phyloP scores from a whole-genome alignment of 192 early-diverging fungal genomes.

The Irineochytrium annulatum region DNA sequence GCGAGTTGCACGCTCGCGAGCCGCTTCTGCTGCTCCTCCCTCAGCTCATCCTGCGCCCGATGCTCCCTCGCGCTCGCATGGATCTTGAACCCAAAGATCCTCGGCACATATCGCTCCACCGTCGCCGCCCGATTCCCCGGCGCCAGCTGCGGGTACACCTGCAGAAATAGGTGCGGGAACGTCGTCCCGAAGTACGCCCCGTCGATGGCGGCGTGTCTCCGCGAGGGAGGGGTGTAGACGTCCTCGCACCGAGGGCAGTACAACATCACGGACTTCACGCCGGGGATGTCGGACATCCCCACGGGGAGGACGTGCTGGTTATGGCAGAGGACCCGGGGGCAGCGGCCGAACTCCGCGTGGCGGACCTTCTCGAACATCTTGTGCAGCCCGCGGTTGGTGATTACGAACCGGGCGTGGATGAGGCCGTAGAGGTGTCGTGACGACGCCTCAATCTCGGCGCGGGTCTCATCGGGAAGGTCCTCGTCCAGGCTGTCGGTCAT shows the following conservation, averaged over 20 bases:
- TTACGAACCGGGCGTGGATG: conserved; percentile 96
- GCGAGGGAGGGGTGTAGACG: conserved; percentile 88
- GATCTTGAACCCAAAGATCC: conserved; percentile 97
- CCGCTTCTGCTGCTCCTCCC: conserved; percentile 62
- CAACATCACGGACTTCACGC: conserved; percentile 82
- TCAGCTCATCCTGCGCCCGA: conserved; percentile 82
- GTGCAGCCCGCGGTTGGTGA: conserved; percentile 83
- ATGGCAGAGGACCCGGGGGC: conserved; percentile 90
- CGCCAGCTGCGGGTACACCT: conserved; percentile 78
- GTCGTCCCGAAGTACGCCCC: conserved; percentile 96
- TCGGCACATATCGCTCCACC: conserved; percentile 85
- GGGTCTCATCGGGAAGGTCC: conserved; percentile 64
- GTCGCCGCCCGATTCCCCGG: conserved; percentile 38
- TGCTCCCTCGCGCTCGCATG: conserved; percentile 84
- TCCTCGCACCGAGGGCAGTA: conserved; percentile 97
- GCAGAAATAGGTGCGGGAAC: conserved; percentile 94
- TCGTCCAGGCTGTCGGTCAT: conserved; percentile 85
- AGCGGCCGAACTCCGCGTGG: conserved; percentile 82
- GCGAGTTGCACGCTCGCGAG: not conserved
- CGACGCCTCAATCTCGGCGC: conserved; percentile 79
- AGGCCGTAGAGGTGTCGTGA: conserved; percentile 94
- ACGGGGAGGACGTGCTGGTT: conserved; percentile 85
- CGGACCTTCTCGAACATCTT: conserved; percentile 98
- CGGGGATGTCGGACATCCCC: conserved; percentile 82
- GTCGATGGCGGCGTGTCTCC: conserved; percentile 80